Base-by-base conservation (phyloP, 192 early-diverging fungal genomes). In the Piromyces finnis region DNA sequence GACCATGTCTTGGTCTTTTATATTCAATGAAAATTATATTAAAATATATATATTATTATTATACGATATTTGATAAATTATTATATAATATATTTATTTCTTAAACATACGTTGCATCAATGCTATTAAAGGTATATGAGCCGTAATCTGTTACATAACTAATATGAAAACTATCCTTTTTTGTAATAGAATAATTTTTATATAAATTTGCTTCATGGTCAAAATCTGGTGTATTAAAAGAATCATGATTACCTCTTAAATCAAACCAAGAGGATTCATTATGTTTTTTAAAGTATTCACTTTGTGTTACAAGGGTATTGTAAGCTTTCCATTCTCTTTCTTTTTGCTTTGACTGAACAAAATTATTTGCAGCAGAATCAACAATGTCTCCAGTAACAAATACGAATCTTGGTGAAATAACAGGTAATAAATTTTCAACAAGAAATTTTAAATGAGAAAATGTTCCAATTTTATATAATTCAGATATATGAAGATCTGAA, bases 401-500 rank as follows among this genome's bases (percentile, higher is more conserved):
- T 9, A 96, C 92, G 79, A 97, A 89, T 5, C 88, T 86, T 12
- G 96, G 96, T 4, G 91, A 88, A 37, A 96, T 86, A 30, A 92
- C 81, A 26, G 95, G 94, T 22, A 97, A 84, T 13, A 91, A 91
- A 2, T 90, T 89, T 30, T 89, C 84, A 51, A 96, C 81, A 82
- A 93, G 93, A 77, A 92, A 88, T 78, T 89, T 86, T 81, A 96
- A 94, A 79, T 95, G 93, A n/a, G 89, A 83, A 7, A 93, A 87
- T 5, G 91, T 89, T n/a, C 94, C 94, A 37, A 83, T 80, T 12
- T 84, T 83, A 29, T 85, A 82, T 85, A 86, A 93, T 30, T 89
- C 89, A 81, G 94, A 95, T 68, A 97, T 93, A 84, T 97, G 95
- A 16, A 97, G 36, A 83, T 97, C 95, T 0, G 95, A 92, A 22